These are phyloP conservation scores for Aspergillus ustus DNA, from an alignment of 2,329 filamentous ascomycete species.

Conservation along the genomic window DNA sequence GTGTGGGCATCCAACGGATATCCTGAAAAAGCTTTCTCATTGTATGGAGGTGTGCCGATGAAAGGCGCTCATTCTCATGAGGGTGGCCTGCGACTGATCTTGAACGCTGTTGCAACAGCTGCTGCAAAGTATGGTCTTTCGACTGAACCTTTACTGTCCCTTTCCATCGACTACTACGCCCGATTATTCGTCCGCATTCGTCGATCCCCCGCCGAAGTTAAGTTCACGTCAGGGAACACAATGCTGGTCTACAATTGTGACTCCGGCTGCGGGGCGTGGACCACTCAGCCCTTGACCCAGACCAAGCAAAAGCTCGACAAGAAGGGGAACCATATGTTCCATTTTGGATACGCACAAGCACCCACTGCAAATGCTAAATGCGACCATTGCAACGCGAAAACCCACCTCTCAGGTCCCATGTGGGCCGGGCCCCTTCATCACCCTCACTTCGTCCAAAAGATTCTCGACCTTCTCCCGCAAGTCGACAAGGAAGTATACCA, in stretches of 20 bases:
- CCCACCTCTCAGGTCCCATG: conserved; percentile 91
- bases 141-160: conserved; percentile 86
- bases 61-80: conserved; percentile 89
- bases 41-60: conserved; percentile 89
- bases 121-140: conserved; percentile 84
- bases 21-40: conserved; percentile 86
- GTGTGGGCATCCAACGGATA: conserved; percentile 96
- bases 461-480: conserved; percentile 73
- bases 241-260: conserved; percentile 95
- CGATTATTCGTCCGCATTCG: conserved; percentile 84
- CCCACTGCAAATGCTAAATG: conserved; percentile 71
- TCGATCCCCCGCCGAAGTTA: conserved; percentile 82
- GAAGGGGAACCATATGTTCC: conserved; percentile 73
- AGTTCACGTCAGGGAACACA: conserved; percentile 85
- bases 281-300: conserved; percentile 76
- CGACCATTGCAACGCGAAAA: conserved; percentile 82
- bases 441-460: conserved; percentile 75
- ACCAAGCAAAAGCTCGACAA: conserved; percentile 71
- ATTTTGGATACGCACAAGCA: conserved; percentile 74
- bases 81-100: conserved; percentile 81
- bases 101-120: conserved; percentile 78
- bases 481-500: conserved; percentile 73
- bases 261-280: conserved; percentile 87
- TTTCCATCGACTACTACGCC: conserved; percentile 95
- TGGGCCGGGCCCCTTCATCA: conserved; percentile 90